These are phyloP conservation scores for Alternaria longipes DNA, from an alignment of 2,329 filamentous ascomycete genomes.

Conservation along the genomic window DNA sequence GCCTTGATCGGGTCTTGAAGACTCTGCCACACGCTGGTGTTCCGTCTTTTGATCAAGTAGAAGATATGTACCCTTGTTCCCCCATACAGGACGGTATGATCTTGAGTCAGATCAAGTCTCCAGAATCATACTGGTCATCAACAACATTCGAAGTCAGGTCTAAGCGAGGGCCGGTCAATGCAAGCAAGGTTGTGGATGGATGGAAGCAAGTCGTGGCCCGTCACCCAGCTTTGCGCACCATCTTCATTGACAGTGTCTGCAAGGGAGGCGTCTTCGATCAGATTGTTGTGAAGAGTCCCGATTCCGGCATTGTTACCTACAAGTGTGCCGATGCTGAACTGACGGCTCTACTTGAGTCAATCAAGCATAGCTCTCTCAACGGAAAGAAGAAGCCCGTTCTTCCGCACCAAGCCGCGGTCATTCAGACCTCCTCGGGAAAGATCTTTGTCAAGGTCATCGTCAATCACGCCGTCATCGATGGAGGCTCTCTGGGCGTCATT, in stretches of 20 bases:
- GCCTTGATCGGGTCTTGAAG: conserved; percentile 41
- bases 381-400: conserved; percentile 42
- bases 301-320: conserved; percentile 34
- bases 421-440: conserved; percentile 38
- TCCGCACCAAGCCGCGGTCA: conserved; percentile 45
- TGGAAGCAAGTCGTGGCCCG: conserved; percentile 47
- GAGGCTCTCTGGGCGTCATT: conserved; percentile 43
- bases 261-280: conserved; percentile 50
- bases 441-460: conserved; percentile 48
- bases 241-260: conserved; percentile 48
- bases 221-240: conserved; percentile 45
- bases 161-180: conserved; percentile 33
- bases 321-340: conserved; percentile 39
- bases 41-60: conserved; percentile 33
- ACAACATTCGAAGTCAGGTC: conserved; percentile 41
- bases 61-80: conserved; percentile 47
- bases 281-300: conserved; percentile 40
- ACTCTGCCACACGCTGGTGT: conserved; percentile 35
- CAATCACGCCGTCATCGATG: conserved; percentile 49
- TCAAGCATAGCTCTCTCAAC: conserved; percentile 39
- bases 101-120: conserved; percentile 44
- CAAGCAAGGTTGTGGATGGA: conserved; percentile 30
- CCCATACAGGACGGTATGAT: conserved; percentile 48
- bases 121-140: conserved; percentile 43
- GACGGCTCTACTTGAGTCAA: conserved; percentile 30